phyloP scores from a whole-genome alignment of 2,329 filamentous ascomycete species.

The Fusarium agapanthi region DNA sequence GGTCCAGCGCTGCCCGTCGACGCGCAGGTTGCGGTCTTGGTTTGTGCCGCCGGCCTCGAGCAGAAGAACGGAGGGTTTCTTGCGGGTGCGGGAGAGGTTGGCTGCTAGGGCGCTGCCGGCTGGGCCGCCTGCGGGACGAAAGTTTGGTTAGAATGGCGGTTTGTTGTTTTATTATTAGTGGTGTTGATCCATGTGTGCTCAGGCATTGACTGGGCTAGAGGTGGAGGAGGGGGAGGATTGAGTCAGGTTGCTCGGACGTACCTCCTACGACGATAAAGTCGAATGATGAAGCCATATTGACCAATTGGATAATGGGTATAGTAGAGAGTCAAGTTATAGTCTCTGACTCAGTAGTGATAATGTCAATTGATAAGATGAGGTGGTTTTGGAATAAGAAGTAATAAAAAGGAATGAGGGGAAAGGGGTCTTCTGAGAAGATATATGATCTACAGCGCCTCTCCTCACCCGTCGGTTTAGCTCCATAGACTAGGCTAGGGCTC shows the following conservation, averaged over 20 bases:
- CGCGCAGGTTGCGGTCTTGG: slow-evolving; percentile 55
- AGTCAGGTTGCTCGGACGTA: slow-evolving; percentile 7
- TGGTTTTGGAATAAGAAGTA: neutral
- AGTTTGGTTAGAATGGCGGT: neutral
- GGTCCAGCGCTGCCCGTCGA: slow-evolving; percentile 64
- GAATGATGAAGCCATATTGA: slow-evolving; percentile 12
- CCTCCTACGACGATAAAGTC: slow-evolving; percentile 38
- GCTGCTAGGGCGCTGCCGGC: slow-evolving; percentile 66
- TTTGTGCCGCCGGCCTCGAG: slow-evolving; percentile 67
- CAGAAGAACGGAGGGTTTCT: slow-evolving; percentile 63
- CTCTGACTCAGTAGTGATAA: neutral
- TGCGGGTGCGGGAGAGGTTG: slow-evolving; percentile 56
- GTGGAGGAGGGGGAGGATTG: neutral
- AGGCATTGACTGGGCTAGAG: neutral
- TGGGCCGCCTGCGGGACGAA: slow-evolving; percentile 53
- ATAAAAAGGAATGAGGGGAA: slow-evolving; percentile 1
- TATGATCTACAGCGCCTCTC: neutral
- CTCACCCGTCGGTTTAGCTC: neutral
- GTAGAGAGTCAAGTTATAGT: neutral
- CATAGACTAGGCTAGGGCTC: neutral
- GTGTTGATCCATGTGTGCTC: neutral
- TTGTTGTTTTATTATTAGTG: neutral
- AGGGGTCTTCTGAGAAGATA: neutral
- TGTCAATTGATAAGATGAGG: neutral
- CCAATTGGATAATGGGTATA: neutral